These are phyloP conservation scores for Xylaria flabelliformis DNA, from an alignment of 495 filamentous ascomycete species.

Conservation along the genomic window DNA sequence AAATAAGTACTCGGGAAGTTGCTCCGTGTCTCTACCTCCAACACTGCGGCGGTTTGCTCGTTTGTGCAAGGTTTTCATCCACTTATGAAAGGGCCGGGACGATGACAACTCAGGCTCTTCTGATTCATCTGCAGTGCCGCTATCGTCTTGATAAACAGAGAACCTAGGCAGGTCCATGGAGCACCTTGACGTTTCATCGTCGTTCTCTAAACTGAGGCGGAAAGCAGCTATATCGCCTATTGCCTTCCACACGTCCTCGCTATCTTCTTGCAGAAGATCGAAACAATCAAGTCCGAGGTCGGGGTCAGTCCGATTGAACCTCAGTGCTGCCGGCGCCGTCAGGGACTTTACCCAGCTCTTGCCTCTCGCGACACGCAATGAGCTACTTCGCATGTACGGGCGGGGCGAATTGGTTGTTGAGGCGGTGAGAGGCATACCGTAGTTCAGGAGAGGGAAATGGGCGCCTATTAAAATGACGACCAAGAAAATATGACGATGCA, in stretches of 20 bases:
- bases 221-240: conserved; percentile 53
- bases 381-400: conserved; percentile 41
- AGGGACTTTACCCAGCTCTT: conserved; percentile 43
- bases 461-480: conserved; percentile 42
- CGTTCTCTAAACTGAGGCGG: conserved; percentile 45
- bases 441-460: conserved; percentile 29
- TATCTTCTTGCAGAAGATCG: conserved; percentile 31
- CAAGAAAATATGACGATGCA: conserved; percentile 47
- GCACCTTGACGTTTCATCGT: conserved; percentile 38
- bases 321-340: conserved; percentile 35
- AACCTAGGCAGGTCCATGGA: conserved; percentile 37
- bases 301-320: conserved; percentile 40
- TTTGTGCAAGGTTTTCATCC: conserved; percentile 63
- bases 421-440: conserved; percentile 40
- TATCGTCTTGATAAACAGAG: conserved; percentile 30
- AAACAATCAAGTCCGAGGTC: conserved; percentile 36
- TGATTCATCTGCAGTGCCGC: conserved; percentile 13
- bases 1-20: conserved; percentile 52
- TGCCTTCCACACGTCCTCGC: conserved; percentile 41
- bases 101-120: conserved; percentile 26
- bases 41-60: conserved; percentile 52
- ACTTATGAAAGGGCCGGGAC: conserved; percentile 59
- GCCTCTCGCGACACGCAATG: conserved; percentile 42
- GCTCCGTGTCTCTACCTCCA: conserved; percentile 43
- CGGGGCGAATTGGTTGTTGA: conserved; percentile 35